Base-by-base conservation (phyloP, 176 grass and related monocot genomes). In the Microstegium vimineum region DNA sequence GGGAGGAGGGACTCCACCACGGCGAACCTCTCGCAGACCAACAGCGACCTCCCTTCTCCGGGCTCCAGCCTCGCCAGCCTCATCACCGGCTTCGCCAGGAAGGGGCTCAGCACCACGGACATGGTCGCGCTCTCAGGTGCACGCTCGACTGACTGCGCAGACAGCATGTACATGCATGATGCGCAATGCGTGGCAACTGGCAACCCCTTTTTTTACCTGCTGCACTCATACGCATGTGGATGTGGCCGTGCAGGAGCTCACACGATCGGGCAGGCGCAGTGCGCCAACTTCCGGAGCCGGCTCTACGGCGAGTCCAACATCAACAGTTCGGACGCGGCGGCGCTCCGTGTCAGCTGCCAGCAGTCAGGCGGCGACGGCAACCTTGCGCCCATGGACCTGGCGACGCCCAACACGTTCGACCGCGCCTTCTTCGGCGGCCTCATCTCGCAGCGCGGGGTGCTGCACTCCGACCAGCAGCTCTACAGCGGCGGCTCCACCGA, bases 41-140 rank as follows among this genome's bases (percentile, higher is more conserved):
- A 85, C 63, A 81, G 74, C 31, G 90, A 94, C 74, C 87, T 94
- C 51, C 92, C 87, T 28, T 4, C 84, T 8, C 81, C 87, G 32
- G 74, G 42, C 76, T 56, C 87, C 30, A 47, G 46, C 73, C 86
- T 94, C 14, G 68, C 73, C 20, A 17, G 43, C 43, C 77, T 94
- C 81, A 75, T 90, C 63, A 78, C 41, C 69, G 43, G 41, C 82
- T 94, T 94, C 52, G 20, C 87, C 9, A 87, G 76, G 64, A 90
- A 89, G 43, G 87, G 84, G 40, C 87, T 94, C 20, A 92, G 42
- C 65, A 31, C 85, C 74, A 85, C 62, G 40, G 82, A 94, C 73
- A 88, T 94, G 92, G 89, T 94, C 27, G 81, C 81, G 41, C 92
- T 94, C n/a, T 92, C 87, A 81, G 89, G 92, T 89, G 68, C 59